Evolutionary conservation across 345 rosid genomes (phyloP), one percentile per base, ranked within the genome.

Genomic region (Syzygium oleosum): DNA sequence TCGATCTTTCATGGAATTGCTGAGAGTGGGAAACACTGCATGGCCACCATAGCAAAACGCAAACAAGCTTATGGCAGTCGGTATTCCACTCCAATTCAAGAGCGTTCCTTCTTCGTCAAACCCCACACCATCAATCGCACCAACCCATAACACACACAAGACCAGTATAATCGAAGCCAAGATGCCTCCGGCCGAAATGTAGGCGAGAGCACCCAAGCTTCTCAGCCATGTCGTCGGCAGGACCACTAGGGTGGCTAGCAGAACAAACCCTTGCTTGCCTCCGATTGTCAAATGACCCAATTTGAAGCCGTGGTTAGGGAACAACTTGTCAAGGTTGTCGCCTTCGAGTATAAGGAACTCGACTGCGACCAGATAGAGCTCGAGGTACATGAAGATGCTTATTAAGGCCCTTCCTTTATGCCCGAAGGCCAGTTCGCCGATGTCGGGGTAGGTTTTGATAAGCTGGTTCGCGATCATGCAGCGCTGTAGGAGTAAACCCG

Each of bases 181-280:
- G 61, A 94, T 95, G 27, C 96, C 95, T 43, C 96, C 94, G 12
- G 89, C 93, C 5, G 98, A 95, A 63, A 95, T 80, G 88, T 95
- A 95, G 51, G 98, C 95, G 87, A 95, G 84, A 41, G 92, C 65
- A 1, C 93, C 94, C 86, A 95, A 85, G 89, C 93, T 93, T 92
- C 90, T 93, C 58, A 95, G 68, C 98, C 98, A 95, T 55, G 98
- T 94, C 38, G 96, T 93, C 16, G 98, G 98, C 87, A 94, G 43
- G 51, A 95, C 89, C 51, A 93, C 14, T 2, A 94, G 91, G 34
- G 94, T 90, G 56, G 92, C 61, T 12, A 95, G 87, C 88, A 94
- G 87, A 27, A 95, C 91, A 89, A 94, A 95, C 6, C 91, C 94
- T 84, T 92, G 92, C 86, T 88, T 95, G 25, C 96, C 96, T 25